These are phyloP conservation scores for Cinchona pubescens DNA, from an alignment of 257 asterid species.

Conservation along the genomic window DNA sequence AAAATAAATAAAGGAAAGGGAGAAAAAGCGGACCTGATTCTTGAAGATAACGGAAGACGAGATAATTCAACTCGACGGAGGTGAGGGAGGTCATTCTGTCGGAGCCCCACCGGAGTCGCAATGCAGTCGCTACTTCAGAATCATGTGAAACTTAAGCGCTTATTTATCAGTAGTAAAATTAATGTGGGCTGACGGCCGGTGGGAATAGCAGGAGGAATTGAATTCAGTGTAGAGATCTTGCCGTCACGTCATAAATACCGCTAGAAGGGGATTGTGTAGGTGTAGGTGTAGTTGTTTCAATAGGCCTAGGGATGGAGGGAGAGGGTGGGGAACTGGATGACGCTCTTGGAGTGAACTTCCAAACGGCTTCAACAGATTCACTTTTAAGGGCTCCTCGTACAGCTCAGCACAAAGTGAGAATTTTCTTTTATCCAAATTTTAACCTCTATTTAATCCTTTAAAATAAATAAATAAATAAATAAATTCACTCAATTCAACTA, in stretches of 20 bases:
- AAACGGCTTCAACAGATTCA: not conserved
- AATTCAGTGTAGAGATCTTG: not conserved
- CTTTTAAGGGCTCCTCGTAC: not conserved
- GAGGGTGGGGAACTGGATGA: not conserved
- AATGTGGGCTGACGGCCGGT: not conserved
- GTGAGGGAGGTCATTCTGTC: slow-evolving; percentile 31
- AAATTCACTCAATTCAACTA: too few species aligned
- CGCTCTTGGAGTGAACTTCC: not conserved
- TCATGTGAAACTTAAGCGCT: not conserved
- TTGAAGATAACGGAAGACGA: slow-evolving; percentile 42
- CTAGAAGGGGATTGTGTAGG: not conserved
- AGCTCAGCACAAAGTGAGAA: not conserved
- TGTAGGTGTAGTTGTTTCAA: too few species aligned
- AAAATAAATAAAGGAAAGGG: not conserved
- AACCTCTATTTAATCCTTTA: not conserved
- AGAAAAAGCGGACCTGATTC: slow-evolving; percentile 36
- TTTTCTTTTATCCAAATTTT: not conserved
- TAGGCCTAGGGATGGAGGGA: not conserved
- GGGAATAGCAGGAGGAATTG: not conserved
- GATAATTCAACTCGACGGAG: slow-evolving; percentile 39
- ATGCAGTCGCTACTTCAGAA: slow-evolving; percentile 5
- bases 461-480: too few species aligned
- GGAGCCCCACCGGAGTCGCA: slow-evolving; percentile 2
- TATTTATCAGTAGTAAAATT: not conserved
- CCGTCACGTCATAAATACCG: not conserved